phyloP scores from a whole-genome alignment of 768 basidiomycete genomes.

The Boletus sp. region DNA sequence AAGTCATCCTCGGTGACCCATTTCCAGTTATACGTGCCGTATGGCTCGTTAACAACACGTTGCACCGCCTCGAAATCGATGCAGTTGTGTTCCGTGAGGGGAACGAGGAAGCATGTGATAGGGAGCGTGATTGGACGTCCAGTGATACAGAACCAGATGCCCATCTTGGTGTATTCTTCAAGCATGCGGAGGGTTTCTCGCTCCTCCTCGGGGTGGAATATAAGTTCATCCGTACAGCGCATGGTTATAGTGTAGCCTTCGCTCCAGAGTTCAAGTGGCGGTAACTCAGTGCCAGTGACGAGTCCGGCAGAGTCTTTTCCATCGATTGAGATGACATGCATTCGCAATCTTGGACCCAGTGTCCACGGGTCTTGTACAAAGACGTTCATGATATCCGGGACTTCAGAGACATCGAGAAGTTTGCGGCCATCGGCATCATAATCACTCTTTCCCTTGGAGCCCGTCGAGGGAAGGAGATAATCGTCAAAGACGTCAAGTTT shows the following conservation, averaged over 20 bases:
- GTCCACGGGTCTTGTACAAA: slow-evolving; percentile 67
- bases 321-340: slow-evolving; percentile 59
- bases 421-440: slow-evolving; percentile 53
- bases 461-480: slow-evolving; percentile 71
- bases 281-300: slow-evolving; percentile 62
- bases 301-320: slow-evolving; percentile 55
- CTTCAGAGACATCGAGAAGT: slow-evolving; percentile 41
- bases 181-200: slow-evolving; percentile 49
- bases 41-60: slow-evolving; percentile 45
- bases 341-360: slow-evolving; percentile 53
- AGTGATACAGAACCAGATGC: slow-evolving; percentile 63
- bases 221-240: slow-evolving; percentile 44
- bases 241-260: slow-evolving; percentile 35
- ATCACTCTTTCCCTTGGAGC: slow-evolving; percentile 44
- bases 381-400: slow-evolving; percentile 59
- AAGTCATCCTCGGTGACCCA: slow-evolving; percentile 48
- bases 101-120: slow-evolving; percentile 65
- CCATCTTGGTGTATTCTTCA: slow-evolving; percentile 62
- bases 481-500: slow-evolving; percentile 78
- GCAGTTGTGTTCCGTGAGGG: slow-evolving; percentile 46
- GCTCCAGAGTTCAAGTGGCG: slow-evolving; percentile 42
- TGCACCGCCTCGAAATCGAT: slow-evolving; percentile 62
- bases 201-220: slow-evolving; percentile 51
- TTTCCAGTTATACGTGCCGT: slow-evolving; percentile 56
- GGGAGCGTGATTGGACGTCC: slow-evolving; percentile 50